These are phyloP conservation scores for Ceratocystis alfenasii DNA, from an alignment of 2,329 filamentous ascomycete species.

Conservation along the genomic window DNA sequence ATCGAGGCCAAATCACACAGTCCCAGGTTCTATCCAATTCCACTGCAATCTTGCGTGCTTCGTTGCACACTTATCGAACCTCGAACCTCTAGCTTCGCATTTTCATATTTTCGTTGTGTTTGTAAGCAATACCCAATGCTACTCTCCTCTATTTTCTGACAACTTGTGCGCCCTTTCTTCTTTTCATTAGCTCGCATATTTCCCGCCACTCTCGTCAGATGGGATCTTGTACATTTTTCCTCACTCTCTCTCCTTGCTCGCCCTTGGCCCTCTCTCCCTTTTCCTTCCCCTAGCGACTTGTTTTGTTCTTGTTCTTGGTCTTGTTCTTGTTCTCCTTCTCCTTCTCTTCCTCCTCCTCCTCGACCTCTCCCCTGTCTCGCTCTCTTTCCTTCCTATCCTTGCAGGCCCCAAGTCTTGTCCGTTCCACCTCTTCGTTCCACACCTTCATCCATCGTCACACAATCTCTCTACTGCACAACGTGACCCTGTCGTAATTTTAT, in stretches of 20 bases:
- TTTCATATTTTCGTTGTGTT: neutral
- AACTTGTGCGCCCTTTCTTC: neutral
- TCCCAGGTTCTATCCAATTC: neutral
- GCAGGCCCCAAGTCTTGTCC: neutral
- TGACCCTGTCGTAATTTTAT: neutral
- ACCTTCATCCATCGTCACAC: conserved; percentile 1
- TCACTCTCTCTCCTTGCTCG: conserved; percentile 21
- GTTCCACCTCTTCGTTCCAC: neutral
- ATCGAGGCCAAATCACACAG: neutral
- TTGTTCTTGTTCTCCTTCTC: neutral
- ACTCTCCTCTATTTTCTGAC: neutral
- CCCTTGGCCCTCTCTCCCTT: conserved; percentile 13
- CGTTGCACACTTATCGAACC: neutral
- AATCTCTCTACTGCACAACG: neutral
- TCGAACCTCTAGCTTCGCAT: neutral
- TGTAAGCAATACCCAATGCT: neutral
- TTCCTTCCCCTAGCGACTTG: neutral
- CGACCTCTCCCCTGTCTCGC: neutral
- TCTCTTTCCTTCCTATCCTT: neutral
- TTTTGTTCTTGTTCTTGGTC: neutral
- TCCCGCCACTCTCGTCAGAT: neutral
- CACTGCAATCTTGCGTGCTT: neutral
- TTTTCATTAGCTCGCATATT: neutral
- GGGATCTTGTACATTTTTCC: neutral
- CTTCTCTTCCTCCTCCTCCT: neutral